Evolutionary conservation across 495 filamentous ascomycete species (phyloP), one percentile per base, ranked within the genome.

Genomic region (Extremus antarcticus): DNA sequence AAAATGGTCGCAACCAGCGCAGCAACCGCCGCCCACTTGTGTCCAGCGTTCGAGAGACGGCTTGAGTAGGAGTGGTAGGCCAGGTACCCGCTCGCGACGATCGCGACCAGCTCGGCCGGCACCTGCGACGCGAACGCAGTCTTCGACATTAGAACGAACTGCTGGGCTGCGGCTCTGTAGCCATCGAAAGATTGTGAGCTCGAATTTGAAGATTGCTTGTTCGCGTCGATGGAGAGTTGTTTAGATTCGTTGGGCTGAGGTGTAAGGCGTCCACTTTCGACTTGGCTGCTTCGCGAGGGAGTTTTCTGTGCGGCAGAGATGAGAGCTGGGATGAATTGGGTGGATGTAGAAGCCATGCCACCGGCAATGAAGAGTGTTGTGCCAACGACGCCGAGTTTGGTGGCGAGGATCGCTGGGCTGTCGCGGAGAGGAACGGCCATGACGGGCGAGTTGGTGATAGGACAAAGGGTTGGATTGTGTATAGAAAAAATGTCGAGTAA

Each of bases 311-410:
- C 50, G 24, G 58, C 53, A 19, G 51, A 29, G 54, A 57, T 20
- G 35, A 61, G 54, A 20, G 48, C 19, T 25, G 58, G 58, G 24
- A 61, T 38, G 51, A 56, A 43, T 25, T 53, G 50, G 45, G 46
- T 9, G 19, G 54, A 49, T n/a, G 54, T 57, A 20, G 48, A 57
- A 25, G 49, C 54, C 54, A 61, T 61, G 48, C 54, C 45, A 48
- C 58, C 54, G 21, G 58, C 58, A 43, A 57, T 45, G 58, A 57
- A 57, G 49, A 61, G 43, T 25, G 54, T 48, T 25, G 23, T 61
- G 49, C 48, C 49, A 25, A 54, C 39, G 29, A 47, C 17, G 40
- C 50, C 46, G 50, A 46, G 48, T 46, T 61, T 61, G 43, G 52
- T 41, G 50, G 16, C 54, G 22, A 48, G 47, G 11, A 60, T 47